Evolutionary conservation across 2,329 filamentous ascomycete genomes (phyloP), one percentile per base, ranked within the genome.

Genomic region (Botryotinia narcissicola): DNA sequence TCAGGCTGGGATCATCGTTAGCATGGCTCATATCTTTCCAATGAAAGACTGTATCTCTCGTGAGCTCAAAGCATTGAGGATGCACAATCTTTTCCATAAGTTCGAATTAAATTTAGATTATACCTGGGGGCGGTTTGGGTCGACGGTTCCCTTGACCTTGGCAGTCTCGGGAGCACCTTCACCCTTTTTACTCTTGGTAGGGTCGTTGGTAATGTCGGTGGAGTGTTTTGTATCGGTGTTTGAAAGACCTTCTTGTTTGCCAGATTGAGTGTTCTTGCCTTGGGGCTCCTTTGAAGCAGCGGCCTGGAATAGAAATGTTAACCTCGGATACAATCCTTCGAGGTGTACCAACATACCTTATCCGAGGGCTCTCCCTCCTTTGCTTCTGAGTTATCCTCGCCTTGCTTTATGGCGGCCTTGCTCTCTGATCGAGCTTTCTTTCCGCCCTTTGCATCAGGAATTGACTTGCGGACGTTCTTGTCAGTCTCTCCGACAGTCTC

Each of bases 141-240:
- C 82, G 68, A 87, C 81, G 18, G 85, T 85, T 46, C 86, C 86
- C 79, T 86, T 85, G 40, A 83, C 75, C 80, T 90, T 89, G 35
- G 87, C 85, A 18, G 86, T 85, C 66, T 90, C 87, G 44, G 85
- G 84, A 69, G 83, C 81, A 44, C 87, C 88, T 81, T 90, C 87
- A n/a, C 83, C 81, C 83, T 90, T 90, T 79, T 85, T 85, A 79
- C 84, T 87, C 82, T 86, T 86, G 51, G 83, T 82, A 9, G 82
- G 77, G 68, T 85, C 80, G 60, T 83, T 81, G 74, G 82, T 81
- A 74, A 83, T 82, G 70, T 84, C 79, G 40, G 82, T 82, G 42
- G 85, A 84, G 80, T 89, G 85, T 72, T 84, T 82, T 9, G 87
- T 88, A 68, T 87, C 84, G 25, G 82, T 82, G 77, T 86, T 89